Percentiles rank a stretch among this genome's conserved stretches.
These are phyloP conservation scores for Kregervanrija delftensis DNA, from an alignment of 805 yeast genomes.

Conservation along the genomic window DNA sequence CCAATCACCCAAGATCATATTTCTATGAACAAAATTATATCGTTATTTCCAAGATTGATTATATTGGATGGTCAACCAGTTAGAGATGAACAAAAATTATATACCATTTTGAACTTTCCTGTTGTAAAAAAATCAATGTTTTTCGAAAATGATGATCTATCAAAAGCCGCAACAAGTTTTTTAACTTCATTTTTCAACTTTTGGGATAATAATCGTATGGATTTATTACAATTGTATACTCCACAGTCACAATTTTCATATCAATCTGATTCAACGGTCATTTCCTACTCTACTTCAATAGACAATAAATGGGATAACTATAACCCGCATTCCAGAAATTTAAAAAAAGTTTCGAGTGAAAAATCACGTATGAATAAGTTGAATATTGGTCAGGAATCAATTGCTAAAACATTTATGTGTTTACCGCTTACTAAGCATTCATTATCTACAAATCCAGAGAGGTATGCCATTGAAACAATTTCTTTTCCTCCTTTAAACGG, in stretches of 20 bases:
- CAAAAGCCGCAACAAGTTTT: conserved; percentile 67
- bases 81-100: conserved; percentile 63
- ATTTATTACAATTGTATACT: conserved; percentile 68
- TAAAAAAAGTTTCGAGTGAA: conserved; percentile 51
- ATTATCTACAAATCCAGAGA: conserved; percentile 51
- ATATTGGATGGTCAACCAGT: conserved; percentile 73
- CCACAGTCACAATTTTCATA: conserved; percentile 79
- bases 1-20: conserved; percentile 45
- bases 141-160: conserved; percentile 72
- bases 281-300: conserved; percentile 20
- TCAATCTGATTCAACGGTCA: conserved; percentile 62
- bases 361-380: conserved; percentile 54
- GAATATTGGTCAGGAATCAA: conserved; percentile 61
- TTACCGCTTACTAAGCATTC: conserved; percentile 79
- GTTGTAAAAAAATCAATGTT: conserved; percentile 56
- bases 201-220: conserved; percentile 78
- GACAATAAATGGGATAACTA: conserved; percentile 54
- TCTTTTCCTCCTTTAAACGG: conserved; percentile 69
- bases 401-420: conserved; percentile 51
- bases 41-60: conserved; percentile 71
- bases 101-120: conserved; percentile 47
- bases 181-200: conserved; percentile 64
- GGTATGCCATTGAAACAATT: conserved; percentile 73
- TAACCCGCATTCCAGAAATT: conserved; percentile 67
- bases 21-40: conserved; percentile 56